Conservation (phyloP, 2,329 filamentous ascomycete genomes). For the Capronia coronata region DNA sequence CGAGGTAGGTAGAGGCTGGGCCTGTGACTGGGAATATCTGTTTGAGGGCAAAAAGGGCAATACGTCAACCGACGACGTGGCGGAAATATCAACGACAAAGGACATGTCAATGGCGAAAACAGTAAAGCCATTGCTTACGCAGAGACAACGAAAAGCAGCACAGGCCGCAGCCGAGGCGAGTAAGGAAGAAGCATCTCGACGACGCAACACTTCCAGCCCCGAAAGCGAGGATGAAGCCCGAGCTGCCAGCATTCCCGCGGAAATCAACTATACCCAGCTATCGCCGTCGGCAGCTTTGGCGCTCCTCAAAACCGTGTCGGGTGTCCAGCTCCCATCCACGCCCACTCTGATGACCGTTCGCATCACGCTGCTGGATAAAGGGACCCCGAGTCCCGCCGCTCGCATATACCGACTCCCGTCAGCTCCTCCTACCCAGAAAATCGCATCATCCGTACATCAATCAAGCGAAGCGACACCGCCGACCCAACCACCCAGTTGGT, state of each 20-base stretch:
- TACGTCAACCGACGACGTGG: not conserved
- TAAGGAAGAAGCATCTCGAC: conserved; percentile 6
- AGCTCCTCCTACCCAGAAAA: not conserved
- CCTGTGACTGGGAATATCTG: conserved; percentile 75
- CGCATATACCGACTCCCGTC: conserved; percentile 78
- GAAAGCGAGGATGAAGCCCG: conserved; percentile 19
- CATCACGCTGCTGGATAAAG: conserved; percentile 62
- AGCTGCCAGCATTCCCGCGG: conserved; percentile 24
- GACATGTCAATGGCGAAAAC: not conserved
- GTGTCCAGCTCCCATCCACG: conserved; percentile 23
- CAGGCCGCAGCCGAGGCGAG: conserved; percentile 9
- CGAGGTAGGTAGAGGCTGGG: conserved; percentile 74
- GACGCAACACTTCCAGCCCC: conserved; percentile 19
- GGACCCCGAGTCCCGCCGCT: conserved; percentile 64
- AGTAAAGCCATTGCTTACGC: conserved; percentile 11
- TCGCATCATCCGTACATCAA: not conserved
- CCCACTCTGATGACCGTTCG: conserved; percentile 53
- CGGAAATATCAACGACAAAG: not conserved
- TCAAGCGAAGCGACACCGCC: not conserved
- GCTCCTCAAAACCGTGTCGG: conserved; percentile 32
- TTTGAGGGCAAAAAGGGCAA: conserved; percentile 34
- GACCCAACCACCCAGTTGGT: conserved; percentile 2
- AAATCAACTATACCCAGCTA: conserved; percentile 37
- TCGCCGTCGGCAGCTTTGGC: conserved; percentile 34
- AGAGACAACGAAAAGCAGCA: conserved; percentile 25